Percentiles rank a stretch among this genome's conserved stretches.
Conservation (phyloP, 345 rosid genomes). For the Salix arbutifolia region DNA sequence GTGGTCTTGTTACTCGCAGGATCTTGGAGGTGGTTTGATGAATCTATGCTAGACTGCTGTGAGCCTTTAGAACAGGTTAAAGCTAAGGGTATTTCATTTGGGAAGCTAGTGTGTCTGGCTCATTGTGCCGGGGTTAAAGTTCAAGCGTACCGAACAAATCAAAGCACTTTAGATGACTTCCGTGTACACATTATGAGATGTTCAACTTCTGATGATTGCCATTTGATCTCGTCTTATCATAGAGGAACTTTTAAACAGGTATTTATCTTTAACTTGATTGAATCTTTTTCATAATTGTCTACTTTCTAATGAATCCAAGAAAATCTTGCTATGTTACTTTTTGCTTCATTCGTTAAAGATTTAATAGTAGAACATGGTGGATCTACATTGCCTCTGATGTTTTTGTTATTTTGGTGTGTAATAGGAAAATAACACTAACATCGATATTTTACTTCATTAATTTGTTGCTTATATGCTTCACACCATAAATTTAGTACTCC, state of each 20-base stretch:
- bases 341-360: too few relatives aligned
- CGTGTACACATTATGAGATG: slow-evolving; percentile 59
- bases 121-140: slow-evolving; percentile 91
- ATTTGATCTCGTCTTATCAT: slow-evolving; percentile 77
- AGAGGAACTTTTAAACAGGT: slow-evolving; percentile 73
- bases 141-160: slow-evolving; percentile 77
- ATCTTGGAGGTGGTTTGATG: slow-evolving; percentile 99
- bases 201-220: slow-evolving; percentile 67
- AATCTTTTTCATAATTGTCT: not conserved
- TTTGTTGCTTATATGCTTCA: not conserved
- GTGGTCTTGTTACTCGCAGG: slow-evolving; percentile 41
- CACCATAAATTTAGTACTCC: slow-evolving; percentile 2
- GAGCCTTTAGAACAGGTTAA: slow-evolving; percentile 82
- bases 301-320: not conserved
- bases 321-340: too few relatives aligned
- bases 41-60: slow-evolving; percentile 90
- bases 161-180: slow-evolving; percentile 67
- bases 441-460: not conserved
- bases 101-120: slow-evolving; percentile 84
- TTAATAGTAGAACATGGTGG: not conserved
- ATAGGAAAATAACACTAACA: not conserved
- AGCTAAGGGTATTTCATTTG: slow-evolving; percentile 81
- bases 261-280: not conserved
- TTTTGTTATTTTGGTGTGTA: not conserved
- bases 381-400: not conserved